Percentiles rank a stretch among this genome's conserved stretches.
These are phyloP conservation scores for Pseudopyricularia cyperi DNA, from an alignment of 2,329 filamentous ascomycete genomes.

Conservation along the genomic window DNA sequence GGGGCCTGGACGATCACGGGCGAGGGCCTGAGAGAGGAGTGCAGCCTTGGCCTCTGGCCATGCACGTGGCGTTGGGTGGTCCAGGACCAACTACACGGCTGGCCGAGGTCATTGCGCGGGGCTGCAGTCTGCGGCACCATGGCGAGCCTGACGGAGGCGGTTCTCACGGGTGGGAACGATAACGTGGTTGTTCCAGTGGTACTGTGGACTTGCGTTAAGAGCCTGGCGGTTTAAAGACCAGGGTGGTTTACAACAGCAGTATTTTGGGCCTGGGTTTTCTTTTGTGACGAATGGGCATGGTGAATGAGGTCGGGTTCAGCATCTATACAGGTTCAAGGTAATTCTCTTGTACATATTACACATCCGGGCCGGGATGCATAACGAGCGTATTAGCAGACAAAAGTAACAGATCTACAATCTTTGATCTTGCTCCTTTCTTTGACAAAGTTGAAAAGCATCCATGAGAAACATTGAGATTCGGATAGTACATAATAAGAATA, in stretches of 20 bases:
- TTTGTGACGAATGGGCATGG: background rate
- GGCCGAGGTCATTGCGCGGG: conserved; percentile 58
- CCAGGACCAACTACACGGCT: conserved; percentile 2
- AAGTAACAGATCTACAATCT: too few relatives aligned
- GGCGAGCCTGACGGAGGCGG: conserved; percentile 86
- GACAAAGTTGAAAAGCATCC: too few relatives aligned
- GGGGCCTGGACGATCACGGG: conserved; percentile 69
- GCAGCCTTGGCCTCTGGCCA: background rate
- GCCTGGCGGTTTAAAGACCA: conserved; percentile 40
- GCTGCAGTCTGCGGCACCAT: conserved; percentile 60
- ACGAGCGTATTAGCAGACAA: too few relatives aligned
- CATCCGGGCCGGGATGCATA: too few relatives aligned
- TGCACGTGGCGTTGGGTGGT: conserved; percentile 4
- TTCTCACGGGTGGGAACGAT: conserved; percentile 92
- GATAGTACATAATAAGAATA: too few relatives aligned
- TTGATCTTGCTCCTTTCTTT: too few relatives aligned
- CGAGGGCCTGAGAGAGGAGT: conserved; percentile 12
- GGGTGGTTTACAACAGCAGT: background rate
- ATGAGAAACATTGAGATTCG: too few relatives aligned
- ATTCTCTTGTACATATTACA: too few relatives aligned
- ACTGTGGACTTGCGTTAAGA: conserved; percentile 83
- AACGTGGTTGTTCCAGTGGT: conserved; percentile 94
- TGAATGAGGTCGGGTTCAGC: background rate
- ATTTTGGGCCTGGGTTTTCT: background rate
- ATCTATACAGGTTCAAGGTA: background rate